phyloP scores from a whole-genome alignment of 2,329 filamentous ascomycete genomes.

The Trichocomaceae sp. region DNA sequence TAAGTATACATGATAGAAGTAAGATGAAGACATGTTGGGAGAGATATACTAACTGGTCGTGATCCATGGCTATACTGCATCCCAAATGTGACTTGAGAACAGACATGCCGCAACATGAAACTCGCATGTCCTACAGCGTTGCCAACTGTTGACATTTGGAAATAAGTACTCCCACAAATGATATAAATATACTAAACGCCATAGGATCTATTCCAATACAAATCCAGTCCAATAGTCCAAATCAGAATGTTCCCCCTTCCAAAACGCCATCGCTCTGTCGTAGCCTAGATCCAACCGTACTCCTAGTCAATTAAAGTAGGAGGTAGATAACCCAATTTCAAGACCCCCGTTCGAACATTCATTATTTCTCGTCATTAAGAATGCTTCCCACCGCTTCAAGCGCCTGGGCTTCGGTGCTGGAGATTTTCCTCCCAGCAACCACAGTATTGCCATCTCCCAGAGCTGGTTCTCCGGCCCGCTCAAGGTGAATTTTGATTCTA shows the following conservation, averaged over 20 bases:
- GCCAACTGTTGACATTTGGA: neutral
- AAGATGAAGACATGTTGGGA: no score
- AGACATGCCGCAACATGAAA: neutral
- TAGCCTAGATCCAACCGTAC: neutral
- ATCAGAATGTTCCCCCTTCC: neutral
- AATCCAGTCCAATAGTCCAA: neutral
- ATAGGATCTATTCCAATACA: neutral
- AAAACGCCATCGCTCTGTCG: constrained; percentile 8
- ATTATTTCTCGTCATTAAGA: constrained; percentile 18
- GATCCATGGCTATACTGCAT: neutral
- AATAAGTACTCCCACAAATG: neutral
- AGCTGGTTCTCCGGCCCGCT: constrained; percentile 43
- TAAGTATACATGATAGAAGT: no score
- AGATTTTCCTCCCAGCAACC: constrained; percentile 34
- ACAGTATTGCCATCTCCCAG: constrained; percentile 29
- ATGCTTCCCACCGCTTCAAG: constrained; percentile 35
- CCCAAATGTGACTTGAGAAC: neutral
- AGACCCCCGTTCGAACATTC: neutral
- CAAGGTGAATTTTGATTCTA: constrained; percentile 69
- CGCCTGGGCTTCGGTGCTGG: constrained; percentile 35
- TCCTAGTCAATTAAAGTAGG: neutral
- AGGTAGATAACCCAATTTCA: constrained; percentile 1
- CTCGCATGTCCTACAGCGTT: neutral
- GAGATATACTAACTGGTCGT: neutral
- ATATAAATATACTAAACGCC: neutral